phyloP scores from a whole-genome alignment of 768 basidiomycete species.

The Agaricus subrufescens region DNA sequence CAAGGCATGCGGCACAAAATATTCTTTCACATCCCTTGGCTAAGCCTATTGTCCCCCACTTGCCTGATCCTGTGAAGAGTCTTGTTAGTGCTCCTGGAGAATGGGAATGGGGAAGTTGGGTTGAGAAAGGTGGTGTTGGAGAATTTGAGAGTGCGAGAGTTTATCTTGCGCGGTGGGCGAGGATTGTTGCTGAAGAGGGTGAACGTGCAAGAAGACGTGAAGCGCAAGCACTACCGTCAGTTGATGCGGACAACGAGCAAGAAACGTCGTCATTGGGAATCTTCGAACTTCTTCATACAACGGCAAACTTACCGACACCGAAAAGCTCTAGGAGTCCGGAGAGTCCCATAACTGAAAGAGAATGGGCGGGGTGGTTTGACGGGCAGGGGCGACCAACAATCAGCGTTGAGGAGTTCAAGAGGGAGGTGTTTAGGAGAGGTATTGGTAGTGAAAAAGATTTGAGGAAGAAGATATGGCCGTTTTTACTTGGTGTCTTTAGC shows the following conservation, averaged over 20 bases:
- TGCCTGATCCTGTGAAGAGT: slow-evolving; percentile 90
- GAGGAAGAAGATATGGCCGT: slow-evolving; percentile 85
- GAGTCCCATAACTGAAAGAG: slow-evolving; percentile 68
- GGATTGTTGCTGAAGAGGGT: slow-evolving; percentile 96
- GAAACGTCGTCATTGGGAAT: slow-evolving; percentile 77
- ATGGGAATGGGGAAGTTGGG: slow-evolving; percentile 91
- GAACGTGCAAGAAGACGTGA: slow-evolving; percentile 84
- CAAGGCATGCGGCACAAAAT: slow-evolving; percentile 90
- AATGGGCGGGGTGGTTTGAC: slow-evolving; percentile 81
- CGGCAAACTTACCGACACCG: slow-evolving; percentile 76
- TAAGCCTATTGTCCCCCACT: slow-evolving; percentile 92
- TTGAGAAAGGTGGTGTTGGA: slow-evolving; percentile 87
- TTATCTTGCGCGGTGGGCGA: slow-evolving; percentile 95
- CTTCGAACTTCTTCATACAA: slow-evolving; percentile 81
- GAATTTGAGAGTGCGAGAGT: slow-evolving; percentile 96
- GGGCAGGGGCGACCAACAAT: slow-evolving; percentile 63
- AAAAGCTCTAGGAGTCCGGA: slow-evolving; percentile 76
- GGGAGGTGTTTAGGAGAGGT: slow-evolving; percentile 78
- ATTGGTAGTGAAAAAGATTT: slow-evolving; percentile 47
- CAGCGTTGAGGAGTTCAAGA: slow-evolving; percentile 61
- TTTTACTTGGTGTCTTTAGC: slow-evolving; percentile 75
- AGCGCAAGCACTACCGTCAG: slow-evolving; percentile 59
- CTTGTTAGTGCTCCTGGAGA: slow-evolving; percentile 89
- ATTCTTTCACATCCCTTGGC: slow-evolving; percentile 94
- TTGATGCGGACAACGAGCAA: slow-evolving; percentile 40